Conservation (phyloP, 768 basidiomycete genomes). For the Trametes maxima region DNA sequence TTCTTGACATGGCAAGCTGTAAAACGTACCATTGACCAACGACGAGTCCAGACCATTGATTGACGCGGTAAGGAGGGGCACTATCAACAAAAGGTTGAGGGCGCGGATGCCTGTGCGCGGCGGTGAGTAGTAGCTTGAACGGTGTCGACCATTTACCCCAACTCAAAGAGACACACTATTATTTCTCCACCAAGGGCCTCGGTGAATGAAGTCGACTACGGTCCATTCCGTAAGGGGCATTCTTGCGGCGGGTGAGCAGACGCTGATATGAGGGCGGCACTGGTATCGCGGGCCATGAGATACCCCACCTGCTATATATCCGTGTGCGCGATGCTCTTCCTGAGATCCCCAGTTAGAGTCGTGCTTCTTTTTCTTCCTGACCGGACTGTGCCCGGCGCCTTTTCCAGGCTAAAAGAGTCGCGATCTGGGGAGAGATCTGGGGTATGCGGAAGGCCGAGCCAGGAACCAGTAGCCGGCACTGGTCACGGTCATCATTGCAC, state of each 20-base stretch:
- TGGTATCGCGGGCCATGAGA: slow-evolving; percentile 6
- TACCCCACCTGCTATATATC: slow-evolving; percentile 16
- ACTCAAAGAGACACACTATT: slow-evolving; percentile 42
- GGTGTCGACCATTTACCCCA: not conserved
- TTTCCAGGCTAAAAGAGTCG: slow-evolving; percentile 12
- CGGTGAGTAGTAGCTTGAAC: too few species aligned
- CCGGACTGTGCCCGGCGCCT: not conserved
- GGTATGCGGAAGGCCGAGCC: slow-evolving; percentile 27
- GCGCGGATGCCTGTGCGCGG: slow-evolving; percentile 50
- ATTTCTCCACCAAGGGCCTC: slow-evolving; percentile 64
- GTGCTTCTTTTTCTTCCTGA: not conserved
- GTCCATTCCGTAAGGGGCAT: slow-evolving; percentile 51
- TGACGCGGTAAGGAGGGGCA: slow-evolving; percentile 66
- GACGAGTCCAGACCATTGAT: slow-evolving; percentile 73
- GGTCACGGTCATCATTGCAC: not conserved
- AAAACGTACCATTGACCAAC: slow-evolving; percentile 52
- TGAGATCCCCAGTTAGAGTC: not conserved
- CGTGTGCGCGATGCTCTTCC: slow-evolving; percentile 1
- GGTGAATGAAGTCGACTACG: slow-evolving; percentile 60
- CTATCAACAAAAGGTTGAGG: slow-evolving; percentile 58
- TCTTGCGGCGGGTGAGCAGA: not conserved
- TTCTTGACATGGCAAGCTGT: slow-evolving; percentile 17
- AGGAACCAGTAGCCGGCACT: not conserved
- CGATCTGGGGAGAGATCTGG: slow-evolving; percentile 25
- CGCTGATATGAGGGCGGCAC: not conserved